Evolutionary conservation across 371 early-diverging fungal genomes (phyloP).

Genomic region (Syncephalastrum monosporum): DNA sequence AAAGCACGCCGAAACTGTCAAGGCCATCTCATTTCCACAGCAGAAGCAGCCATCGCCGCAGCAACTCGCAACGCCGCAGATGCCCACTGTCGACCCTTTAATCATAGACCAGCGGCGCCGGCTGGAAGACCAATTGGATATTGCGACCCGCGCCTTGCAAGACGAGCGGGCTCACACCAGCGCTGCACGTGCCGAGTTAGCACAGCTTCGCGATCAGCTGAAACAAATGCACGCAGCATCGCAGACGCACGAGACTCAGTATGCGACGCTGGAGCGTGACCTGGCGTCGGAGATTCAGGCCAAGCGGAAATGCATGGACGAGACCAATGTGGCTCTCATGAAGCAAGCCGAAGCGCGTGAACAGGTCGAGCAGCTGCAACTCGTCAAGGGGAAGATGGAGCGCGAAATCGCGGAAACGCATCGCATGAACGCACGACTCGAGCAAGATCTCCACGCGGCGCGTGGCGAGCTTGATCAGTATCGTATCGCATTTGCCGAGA

Average conservation of each 20-base stretch:
- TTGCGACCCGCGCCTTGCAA: constrained; percentile 40
- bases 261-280: constrained; percentile 18
- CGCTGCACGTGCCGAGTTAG: constrained; percentile 22
- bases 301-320: constrained; percentile 34
- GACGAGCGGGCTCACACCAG: constrained; percentile 31
- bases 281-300: constrained; percentile 28
- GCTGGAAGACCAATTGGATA: constrained; percentile 45
- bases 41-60: background rate
- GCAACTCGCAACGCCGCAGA: background rate
- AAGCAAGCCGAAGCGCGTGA: constrained; percentile 27
- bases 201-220: constrained; percentile 33
- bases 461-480: constrained; percentile 39
- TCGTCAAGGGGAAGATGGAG: constrained; percentile 31
- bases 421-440: background rate
- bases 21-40: background rate
- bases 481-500: background rate
- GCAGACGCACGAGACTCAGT: constrained; percentile 14
- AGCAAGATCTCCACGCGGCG: constrained; percentile 35
- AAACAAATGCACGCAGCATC: constrained; percentile 26
- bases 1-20: constrained; percentile 9
- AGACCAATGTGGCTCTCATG: constrained; percentile 23
- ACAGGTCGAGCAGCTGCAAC: constrained; percentile 30
- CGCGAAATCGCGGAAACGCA: constrained; percentile 27
- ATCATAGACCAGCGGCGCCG: constrained; percentile 18
- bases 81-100: background rate